Evolutionary conservation across 257 asterid genomes (phyloP).

Genomic region (Solanum pinnatisectum): DNA sequence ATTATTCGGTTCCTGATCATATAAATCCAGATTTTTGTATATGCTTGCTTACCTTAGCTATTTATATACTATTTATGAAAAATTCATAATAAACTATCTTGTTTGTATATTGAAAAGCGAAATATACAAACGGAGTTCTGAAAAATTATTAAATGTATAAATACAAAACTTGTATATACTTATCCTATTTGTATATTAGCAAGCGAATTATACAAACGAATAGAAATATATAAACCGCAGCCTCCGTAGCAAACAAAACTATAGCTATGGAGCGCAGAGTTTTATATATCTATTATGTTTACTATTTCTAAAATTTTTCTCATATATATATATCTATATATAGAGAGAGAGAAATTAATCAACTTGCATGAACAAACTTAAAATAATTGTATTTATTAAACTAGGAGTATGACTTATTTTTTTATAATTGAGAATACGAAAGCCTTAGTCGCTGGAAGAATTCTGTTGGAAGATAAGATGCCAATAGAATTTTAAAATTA

Average conservation of each 20-base stretch:
- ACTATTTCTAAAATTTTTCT: too few species aligned
- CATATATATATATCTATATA: not conserved
- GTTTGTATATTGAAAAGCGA: too few species aligned
- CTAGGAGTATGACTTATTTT: not conserved
- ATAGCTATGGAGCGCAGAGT: not conserved
- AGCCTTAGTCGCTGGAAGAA: not conserved
- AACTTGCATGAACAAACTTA: not conserved
- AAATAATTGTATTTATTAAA: not conserved
- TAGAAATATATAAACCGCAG: too few species aligned
- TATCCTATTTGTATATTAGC: not conserved
- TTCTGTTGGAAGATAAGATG: not conserved
- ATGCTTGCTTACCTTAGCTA: too few species aligned
- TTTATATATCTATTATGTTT: too few species aligned
- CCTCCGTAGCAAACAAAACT: not conserved
- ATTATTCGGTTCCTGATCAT: accelerated
- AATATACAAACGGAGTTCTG: too few species aligned
- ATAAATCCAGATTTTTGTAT: too few species aligned
- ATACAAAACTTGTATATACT: too few species aligned
- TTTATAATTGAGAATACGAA: not conserved
- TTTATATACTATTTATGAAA: too few species aligned
- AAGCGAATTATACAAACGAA: not conserved
- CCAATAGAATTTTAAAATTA: not conserved
- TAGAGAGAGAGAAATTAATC: not conserved
- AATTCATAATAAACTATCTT: too few species aligned
- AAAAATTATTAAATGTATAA: not conserved